Conservation (phyloP, 2,329 filamentous ascomycete genomes). For the Trichoderma simmonsii region DNA sequence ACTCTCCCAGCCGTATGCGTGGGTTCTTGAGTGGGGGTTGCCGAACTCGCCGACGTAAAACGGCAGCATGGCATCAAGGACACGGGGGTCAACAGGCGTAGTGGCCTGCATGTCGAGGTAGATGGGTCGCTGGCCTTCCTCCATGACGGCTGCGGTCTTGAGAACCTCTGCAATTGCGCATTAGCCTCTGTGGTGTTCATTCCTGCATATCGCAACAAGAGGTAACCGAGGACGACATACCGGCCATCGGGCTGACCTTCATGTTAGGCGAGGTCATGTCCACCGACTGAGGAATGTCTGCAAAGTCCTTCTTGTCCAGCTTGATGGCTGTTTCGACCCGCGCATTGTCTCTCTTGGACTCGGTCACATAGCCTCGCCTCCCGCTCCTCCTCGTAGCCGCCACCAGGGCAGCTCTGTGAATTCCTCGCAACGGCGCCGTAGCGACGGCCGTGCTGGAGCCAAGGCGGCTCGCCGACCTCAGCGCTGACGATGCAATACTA, state of each 20-base stretch:
- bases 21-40: conserved; percentile 94
- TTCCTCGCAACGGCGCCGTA: conserved; percentile 28
- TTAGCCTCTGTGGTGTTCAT: conserved; percentile 15
- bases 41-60: conserved; percentile 92
- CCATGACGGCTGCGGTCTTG: conserved; percentile 89
- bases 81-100: conserved; percentile 88
- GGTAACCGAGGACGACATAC: conserved; percentile 28
- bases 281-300: conserved; percentile 45
- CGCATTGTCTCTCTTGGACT: conserved; percentile 74
- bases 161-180: conserved; percentile 59
- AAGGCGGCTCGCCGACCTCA: conserved; percentile 71
- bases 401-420: conserved; percentile 31
- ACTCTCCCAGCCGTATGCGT: conserved; percentile 98
- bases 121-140: conserved; percentile 87
- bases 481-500: conserved; percentile 62
- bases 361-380: conserved; percentile 74
- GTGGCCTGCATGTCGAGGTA: conserved; percentile 99
- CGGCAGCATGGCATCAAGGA: conserved; percentile 94
- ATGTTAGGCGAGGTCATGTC: conserved; percentile 45
- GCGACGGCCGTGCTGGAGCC: conserved; percentile 39
- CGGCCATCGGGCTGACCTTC: conserved; percentile 71
- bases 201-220: background rate
- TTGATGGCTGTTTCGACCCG: conserved; percentile 86
- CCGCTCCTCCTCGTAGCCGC: conserved; percentile 28
- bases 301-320: conserved; percentile 80